These are phyloP conservation scores for Fusarium solani-melongenae DNA, from an alignment of 2,329 filamentous ascomycete genomes.

Conservation along the genomic window DNA sequence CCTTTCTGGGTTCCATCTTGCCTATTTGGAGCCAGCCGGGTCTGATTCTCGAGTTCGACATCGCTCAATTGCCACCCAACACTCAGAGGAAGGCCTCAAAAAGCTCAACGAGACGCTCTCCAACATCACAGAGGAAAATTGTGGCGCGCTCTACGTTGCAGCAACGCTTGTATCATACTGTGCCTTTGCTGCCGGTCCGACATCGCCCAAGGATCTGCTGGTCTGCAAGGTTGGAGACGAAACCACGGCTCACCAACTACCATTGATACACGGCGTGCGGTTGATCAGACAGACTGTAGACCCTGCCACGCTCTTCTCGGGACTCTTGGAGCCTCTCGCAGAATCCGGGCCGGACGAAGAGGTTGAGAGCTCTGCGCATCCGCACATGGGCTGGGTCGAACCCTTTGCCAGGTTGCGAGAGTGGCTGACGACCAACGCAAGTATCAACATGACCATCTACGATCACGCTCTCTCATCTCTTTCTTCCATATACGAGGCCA, in stretches of 20 bases:
- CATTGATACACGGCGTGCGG: neutral
- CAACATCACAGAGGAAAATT: neutral
- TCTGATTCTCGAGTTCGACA: neutral
- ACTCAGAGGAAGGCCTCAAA: neutral
- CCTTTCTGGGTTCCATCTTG: neutral
- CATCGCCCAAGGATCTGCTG: neutral
- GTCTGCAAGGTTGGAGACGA: neutral
- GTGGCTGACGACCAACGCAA: neutral
- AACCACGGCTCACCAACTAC: neutral
- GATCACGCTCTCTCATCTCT: neutral
- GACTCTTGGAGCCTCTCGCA: neutral
- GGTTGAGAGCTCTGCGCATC: neutral
- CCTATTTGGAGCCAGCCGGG: neutral
- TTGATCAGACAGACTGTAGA: neutral
- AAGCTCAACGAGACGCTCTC: neutral
- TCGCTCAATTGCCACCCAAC: neutral
- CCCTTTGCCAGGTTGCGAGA: neutral
- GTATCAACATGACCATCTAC: neutral
- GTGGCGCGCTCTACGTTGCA: neutral
- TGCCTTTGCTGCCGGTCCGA: neutral
- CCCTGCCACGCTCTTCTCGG: neutral
- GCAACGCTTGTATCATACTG: neutral
- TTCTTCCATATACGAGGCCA: neutral
- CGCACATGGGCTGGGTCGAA: neutral
- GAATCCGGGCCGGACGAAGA: neutral